Base-by-base conservation (phyloP, 2,329 filamentous ascomycete species). In the Fusarium denticulatum region DNA sequence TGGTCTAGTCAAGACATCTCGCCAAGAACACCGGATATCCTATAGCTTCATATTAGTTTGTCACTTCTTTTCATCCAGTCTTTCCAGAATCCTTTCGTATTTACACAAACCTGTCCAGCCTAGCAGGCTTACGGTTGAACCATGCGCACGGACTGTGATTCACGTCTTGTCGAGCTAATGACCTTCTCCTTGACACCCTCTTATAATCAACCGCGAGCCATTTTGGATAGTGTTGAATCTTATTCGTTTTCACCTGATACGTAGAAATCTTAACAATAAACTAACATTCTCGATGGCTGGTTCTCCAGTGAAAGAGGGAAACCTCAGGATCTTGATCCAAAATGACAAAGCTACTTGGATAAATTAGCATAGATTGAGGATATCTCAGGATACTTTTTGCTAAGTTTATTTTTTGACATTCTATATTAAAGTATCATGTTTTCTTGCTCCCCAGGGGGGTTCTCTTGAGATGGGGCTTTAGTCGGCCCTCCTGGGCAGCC, bases 61-160 rank as follows among this genome's bases (percentile, higher is more conserved):
- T n/a, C n/a, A n/a, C n/a, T n/a, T n/a, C n/a, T n/a, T n/a, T 22
- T 26, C 1, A 16, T 26, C 24, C 14, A 5, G 13, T 16, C 7
- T 53, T 53, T 26, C 3, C 7, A n/a, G 11, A n/a, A n/a, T 18
- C 24, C 5, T 26, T 22, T 10, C 24, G 10, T 28, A 18, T 16
- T 13, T 6, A 34, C 2, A 36, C 4, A 36, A 12, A 9, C 12
- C 7, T 34, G 14, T n/a, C n/a, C n/a, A n/a, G n/a, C n/a, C n/a
- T n/a, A n/a, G n/a, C n/a, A n/a, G n/a, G n/a, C n/a, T n/a, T n/a
- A n/a, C n/a, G n/a, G n/a, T n/a, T n/a, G n/a, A n/a, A n/a, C n/a
- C n/a, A n/a, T n/a, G n/a, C 5, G 26, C 13, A 24, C 5, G 2
- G 14, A n/a, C 0, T 1, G 3, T 9, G 18, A 26, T 22, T 2